These are phyloP conservation scores for Termitomyces sp. DNA, from an alignment of 768 basidiomycete genomes.

Conservation along the genomic window DNA sequence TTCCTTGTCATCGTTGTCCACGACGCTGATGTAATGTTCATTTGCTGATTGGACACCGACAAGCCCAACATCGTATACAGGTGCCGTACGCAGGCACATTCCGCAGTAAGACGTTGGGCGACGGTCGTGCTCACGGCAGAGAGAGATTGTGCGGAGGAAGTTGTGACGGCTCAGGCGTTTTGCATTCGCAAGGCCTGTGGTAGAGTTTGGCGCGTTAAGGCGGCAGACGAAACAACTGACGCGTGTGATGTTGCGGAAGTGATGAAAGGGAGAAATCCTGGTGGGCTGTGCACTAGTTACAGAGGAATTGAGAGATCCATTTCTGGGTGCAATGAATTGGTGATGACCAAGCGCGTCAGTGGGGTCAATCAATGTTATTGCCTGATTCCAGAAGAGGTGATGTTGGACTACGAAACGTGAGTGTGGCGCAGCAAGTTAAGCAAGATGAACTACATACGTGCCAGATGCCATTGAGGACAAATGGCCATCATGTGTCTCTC, in stretches of 20 bases:
- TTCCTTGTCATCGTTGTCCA: slow-evolving; percentile 71
- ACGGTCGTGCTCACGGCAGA: slow-evolving; percentile 64
- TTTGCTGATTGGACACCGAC: slow-evolving; percentile 10
- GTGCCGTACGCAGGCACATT: slow-evolving; percentile 61
- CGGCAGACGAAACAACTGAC: slow-evolving; percentile 64
- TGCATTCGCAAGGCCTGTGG: slow-evolving; percentile 42
- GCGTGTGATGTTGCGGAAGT: slow-evolving; percentile 53
- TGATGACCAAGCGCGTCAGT: slow-evolving; percentile 46
- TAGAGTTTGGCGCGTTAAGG: slow-evolving; percentile 51
- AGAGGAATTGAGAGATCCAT: slow-evolving; percentile 27
- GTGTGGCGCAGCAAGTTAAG: not conserved
- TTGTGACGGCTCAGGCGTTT: slow-evolving; percentile 40
- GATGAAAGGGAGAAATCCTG: slow-evolving; percentile 46
- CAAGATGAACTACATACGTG: slow-evolving; percentile 38
- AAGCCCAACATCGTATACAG: slow-evolving; percentile 28
- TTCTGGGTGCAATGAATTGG: slow-evolving; percentile 37
- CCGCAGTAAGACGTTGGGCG: slow-evolving; percentile 52
- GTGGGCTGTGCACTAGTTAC: slow-evolving; percentile 26
- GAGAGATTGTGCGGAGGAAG: slow-evolving; percentile 37
- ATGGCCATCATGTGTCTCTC: slow-evolving; percentile 57
- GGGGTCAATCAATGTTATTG: slow-evolving; percentile 56
- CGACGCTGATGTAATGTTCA: slow-evolving; percentile 35
- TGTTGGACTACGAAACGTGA: slow-evolving; percentile 45
- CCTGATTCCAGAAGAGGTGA: slow-evolving; percentile 69
- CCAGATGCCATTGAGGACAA: slow-evolving; percentile 53